Percentiles rank a stretch among this genome's conserved stretches.
Conservation (phyloP, 2,329 filamentous ascomycete genomes). For the Immersiporthe knoxdaviesiana region DNA sequence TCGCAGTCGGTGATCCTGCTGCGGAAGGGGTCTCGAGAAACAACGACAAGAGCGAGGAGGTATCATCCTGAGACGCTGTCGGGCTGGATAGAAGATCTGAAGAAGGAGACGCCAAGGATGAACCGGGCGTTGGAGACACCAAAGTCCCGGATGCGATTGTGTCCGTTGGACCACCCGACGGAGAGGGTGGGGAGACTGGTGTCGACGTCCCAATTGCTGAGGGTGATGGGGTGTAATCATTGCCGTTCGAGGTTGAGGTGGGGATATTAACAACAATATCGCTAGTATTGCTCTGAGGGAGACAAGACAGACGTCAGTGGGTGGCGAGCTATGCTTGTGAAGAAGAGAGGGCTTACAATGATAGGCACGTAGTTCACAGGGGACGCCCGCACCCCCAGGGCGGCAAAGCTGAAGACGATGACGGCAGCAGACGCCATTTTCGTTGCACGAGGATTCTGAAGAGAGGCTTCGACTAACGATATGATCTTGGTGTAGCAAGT, state of each 20-base stretch:
- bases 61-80: not conserved
- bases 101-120: not conserved
- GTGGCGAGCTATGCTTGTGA: not conserved
- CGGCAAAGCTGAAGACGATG: not conserved
- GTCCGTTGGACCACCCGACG: not conserved
- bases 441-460: not conserved
- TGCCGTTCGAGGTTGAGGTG: not conserved
- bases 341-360: not conserved
- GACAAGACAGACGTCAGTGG: not conserved
- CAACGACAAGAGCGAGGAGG: not conserved
- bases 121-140: not conserved
- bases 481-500: not conserved
- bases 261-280: not conserved
- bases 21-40: not conserved
- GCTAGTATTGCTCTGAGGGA: not conserved
- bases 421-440: not conserved
- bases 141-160: not conserved
- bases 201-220: not conserved
- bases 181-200: not conserved
- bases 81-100: not conserved
- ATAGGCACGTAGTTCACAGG: not conserved
- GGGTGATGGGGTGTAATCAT: not conserved
- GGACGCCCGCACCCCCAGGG: not conserved
- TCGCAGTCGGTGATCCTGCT: not conserved
- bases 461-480: not conserved